A percentile compares a stretch with the other conserved stretches of the same genome.
These are phyloP conservation scores for Penstemon davidsonii DNA, from an alignment of 257 asterid genomes.

Conservation along the genomic window DNA sequence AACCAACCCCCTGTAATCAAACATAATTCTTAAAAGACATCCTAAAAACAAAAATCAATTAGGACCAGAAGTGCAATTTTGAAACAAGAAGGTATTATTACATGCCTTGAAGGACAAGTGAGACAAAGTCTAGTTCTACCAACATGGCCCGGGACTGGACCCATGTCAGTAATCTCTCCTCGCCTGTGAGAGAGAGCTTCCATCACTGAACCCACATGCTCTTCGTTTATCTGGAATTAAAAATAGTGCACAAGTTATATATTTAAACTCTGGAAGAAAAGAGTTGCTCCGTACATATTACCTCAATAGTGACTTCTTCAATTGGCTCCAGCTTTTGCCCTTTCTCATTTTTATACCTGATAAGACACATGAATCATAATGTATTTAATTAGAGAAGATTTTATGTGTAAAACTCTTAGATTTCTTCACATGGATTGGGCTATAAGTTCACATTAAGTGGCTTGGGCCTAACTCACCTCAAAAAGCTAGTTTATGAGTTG, in stretches of 20 bases:
- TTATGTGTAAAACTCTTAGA: no score
- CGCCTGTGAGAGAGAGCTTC: conserved; percentile 97
- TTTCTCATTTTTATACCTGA: conserved; percentile 80
- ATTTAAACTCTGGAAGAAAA: conserved; percentile 16
- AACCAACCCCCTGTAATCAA: conserved; percentile 79
- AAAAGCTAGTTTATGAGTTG: no score
- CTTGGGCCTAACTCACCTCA: no score
- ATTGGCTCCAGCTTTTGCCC: conserved; percentile 90
- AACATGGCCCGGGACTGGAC: conserved; percentile 88
- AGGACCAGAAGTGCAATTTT: conserved; percentile 2
- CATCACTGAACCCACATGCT: conserved; percentile 91
- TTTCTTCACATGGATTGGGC: no score
- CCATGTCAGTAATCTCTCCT: conserved; percentile 90
- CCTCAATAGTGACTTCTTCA: conserved; percentile 99
- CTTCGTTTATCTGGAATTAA: conserved; percentile 76
- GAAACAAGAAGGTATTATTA: conserved; percentile 27
- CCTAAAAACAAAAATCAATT: conserved; percentile 1
- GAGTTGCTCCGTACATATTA: conserved; percentile 30
- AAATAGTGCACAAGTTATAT: conserved; percentile 28
- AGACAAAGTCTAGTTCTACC: conserved; percentile 88
- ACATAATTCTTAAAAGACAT: conserved; percentile 5
- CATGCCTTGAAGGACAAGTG: conserved; percentile 93
- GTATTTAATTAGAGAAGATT: no score
- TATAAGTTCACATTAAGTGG: no score
- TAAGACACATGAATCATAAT: conserved; percentile 15